These are phyloP conservation scores for Lodderomyces metapsilosis DNA, from an alignment of 1,139 yeast species.

Conservation along the genomic window DNA sequence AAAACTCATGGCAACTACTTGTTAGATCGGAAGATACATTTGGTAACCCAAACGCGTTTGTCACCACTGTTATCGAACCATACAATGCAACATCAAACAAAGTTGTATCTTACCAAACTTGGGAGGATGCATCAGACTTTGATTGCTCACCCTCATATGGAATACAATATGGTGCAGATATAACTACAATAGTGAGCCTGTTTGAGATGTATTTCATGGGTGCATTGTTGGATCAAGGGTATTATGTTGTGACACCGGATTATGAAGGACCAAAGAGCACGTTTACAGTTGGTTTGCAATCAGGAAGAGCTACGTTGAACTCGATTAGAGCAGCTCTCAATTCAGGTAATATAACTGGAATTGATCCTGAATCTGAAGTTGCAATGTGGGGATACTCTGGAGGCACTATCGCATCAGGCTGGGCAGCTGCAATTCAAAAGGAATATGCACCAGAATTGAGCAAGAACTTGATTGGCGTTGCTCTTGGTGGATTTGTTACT, in stretches of 20 bases:
- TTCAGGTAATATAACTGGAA: constrained; percentile 20
- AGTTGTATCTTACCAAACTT: constrained; percentile 19
- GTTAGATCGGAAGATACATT: constrained; percentile 30
- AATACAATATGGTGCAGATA: constrained; percentile 13
- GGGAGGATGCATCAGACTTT: constrained; percentile 14
- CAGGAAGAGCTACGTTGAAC: constrained; percentile 24
- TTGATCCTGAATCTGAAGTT: constrained; percentile 19
- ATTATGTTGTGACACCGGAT: constrained; percentile 26
- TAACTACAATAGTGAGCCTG: constrained; percentile 14
- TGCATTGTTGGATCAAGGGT: constrained; percentile 22
- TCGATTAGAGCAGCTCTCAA: constrained; percentile 21
- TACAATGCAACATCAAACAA: constrained; percentile 22
- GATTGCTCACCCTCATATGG: constrained; percentile 17
- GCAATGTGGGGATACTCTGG: constrained; percentile 31
- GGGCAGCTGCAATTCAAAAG: constrained; percentile 31
- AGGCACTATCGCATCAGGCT: constrained; percentile 26
- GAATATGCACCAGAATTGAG: constrained; percentile 32
- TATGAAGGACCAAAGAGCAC: constrained; percentile 22
- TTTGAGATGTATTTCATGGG: constrained; percentile 21
- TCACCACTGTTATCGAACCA: constrained; percentile 33
- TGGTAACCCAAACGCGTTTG: constrained; percentile 30
- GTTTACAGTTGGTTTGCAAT: constrained; percentile 23
- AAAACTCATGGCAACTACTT: constrained; percentile 29
- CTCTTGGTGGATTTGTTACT: constrained; percentile 33
- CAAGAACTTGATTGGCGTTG: constrained; percentile 26